Evolutionary conservation across 2,329 filamentous ascomycete genomes (phyloP), one percentile per base, ranked within the genome.

Genomic region (Colletotrichum agaves): DNA sequence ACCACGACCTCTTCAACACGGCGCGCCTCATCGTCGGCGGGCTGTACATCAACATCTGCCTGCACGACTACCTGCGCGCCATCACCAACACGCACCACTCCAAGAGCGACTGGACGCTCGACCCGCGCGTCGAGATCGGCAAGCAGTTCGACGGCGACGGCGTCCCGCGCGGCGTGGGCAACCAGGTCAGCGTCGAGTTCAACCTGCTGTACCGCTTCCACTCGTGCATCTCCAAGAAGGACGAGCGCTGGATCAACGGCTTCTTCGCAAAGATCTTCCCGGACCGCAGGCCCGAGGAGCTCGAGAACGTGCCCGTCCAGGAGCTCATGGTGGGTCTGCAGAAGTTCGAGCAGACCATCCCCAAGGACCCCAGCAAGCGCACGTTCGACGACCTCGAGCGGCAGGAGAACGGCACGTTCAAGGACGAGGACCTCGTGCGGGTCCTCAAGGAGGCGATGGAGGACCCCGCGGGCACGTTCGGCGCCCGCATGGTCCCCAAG

Each of bases 1-100:
- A 94, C 71, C 88, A 93, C 57, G 91, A 94, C 69, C 81, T 94
- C 2, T 95, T 94, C 82, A 91, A 95, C 76, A 93, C 91, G 0
- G 91, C 90, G 5, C 86, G 92, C 5, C 82, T 94, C 21, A 84
- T 94, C 53, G 93, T 90, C 0, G 90, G 87, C 2, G 91, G 91
- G 1, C 77, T 94, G 21, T 94, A 93, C 77, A 91, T 93, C 76
- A 93, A 93, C 79, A 93, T 94, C 74, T 92, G 88, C 19, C 73
- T 87, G 43, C 75, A 85, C 53, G 88, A 91, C 73, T 91, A 91
- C 72, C 80, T 90, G 8, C 81, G 87, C 15, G 87, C 87, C 19
- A 87, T 91, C 61, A 80, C 87, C 67, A 88, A 88, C 71, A 80
- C 88, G 6, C 88, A 91, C 69, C 81, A 85, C 58, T 86, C 83